These are phyloP conservation scores for Boletus pseudopeckii DNA, from an alignment of 768 basidiomycete species.

Conservation along the genomic window DNA sequence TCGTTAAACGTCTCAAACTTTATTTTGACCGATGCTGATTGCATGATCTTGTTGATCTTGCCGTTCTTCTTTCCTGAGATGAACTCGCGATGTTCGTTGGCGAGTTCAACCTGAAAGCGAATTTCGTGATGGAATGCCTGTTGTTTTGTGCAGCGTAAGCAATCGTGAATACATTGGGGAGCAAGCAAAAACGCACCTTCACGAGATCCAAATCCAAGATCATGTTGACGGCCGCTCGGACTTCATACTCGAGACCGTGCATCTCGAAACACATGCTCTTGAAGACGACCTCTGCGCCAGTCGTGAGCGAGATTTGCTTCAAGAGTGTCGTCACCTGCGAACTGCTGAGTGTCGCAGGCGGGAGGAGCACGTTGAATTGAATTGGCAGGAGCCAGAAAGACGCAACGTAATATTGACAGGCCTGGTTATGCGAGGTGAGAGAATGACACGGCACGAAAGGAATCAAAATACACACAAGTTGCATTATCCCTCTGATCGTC, in stretches of 20 bases:
- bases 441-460: constrained; percentile 18
- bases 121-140: constrained; percentile 96
- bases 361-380: constrained; percentile 88
- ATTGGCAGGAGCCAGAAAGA: constrained; percentile 95
- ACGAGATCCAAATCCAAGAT: constrained; percentile 89
- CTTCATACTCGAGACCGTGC: constrained; percentile 91
- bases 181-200: constrained; percentile 51
- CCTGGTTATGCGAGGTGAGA: constrained; percentile 43
- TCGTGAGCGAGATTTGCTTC: constrained; percentile 80
- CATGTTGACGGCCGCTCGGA: constrained; percentile 79
- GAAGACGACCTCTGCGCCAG: constrained; percentile 93
- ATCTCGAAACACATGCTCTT: constrained; percentile 98
- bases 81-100: constrained; percentile 97
- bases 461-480: constrained; percentile 61
- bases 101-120: constrained; percentile 95
- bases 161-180: not conserved
- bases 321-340: constrained; percentile 81
- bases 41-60: constrained; percentile 99
- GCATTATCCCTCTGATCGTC: constrained; percentile 92
- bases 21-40: constrained; percentile 94
- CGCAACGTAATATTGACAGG: constrained; percentile 94
- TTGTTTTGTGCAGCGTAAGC: not conserved
- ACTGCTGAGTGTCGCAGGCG: constrained; percentile 75
- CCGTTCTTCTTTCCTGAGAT: constrained; percentile 99
- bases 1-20: constrained; percentile 99